Evolutionary conservation across 257 asterid species (phyloP).

Genomic region (Solanum appendiculatum): DNA sequence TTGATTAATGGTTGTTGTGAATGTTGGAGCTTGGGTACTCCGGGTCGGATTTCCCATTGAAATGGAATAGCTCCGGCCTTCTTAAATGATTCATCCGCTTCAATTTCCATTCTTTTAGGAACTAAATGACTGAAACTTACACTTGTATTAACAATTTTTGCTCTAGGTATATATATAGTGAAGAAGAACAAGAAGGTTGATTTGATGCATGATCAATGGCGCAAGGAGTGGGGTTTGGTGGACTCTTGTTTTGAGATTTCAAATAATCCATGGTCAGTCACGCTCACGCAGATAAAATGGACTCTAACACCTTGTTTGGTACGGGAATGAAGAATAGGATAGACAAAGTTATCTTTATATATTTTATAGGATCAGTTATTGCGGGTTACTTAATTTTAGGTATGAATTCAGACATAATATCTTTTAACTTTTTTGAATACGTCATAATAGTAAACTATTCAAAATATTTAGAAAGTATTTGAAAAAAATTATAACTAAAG

Average conservation of each 20-base stretch:
- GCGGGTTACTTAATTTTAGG: no score
- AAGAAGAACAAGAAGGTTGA: not conserved
- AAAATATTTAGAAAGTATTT: not conserved
- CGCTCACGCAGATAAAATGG: not conserved
- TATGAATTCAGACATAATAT: no score
- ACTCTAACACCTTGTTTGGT: not conserved
- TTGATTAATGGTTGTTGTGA: not conserved
- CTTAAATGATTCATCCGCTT: slow-evolving; percentile 48
- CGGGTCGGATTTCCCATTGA: slow-evolving; percentile 92
- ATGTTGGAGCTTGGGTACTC: slow-evolving; percentile 47
- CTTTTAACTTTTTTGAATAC: no score
- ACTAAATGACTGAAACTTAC: not conserved
- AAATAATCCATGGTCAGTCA: not conserved
- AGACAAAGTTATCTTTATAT: no score
- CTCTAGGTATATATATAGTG: not conserved
- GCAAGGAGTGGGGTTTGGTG: slow-evolving; percentile 35
- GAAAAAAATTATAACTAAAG: not conserved
- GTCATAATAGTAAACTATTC: not conserved
- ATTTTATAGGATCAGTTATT: no score
- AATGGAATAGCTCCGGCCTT: slow-evolving; percentile 65
- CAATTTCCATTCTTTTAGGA: slow-evolving; percentile 11
- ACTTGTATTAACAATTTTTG: not conserved
- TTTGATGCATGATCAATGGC: slow-evolving; percentile 58
- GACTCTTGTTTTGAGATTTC: slow-evolving; percentile 2
- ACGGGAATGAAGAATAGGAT: no score